These are phyloP conservation scores for Botryosphaeria dothidea DNA, from an alignment of 2,329 filamentous ascomycete species.

Conservation along the genomic window DNA sequence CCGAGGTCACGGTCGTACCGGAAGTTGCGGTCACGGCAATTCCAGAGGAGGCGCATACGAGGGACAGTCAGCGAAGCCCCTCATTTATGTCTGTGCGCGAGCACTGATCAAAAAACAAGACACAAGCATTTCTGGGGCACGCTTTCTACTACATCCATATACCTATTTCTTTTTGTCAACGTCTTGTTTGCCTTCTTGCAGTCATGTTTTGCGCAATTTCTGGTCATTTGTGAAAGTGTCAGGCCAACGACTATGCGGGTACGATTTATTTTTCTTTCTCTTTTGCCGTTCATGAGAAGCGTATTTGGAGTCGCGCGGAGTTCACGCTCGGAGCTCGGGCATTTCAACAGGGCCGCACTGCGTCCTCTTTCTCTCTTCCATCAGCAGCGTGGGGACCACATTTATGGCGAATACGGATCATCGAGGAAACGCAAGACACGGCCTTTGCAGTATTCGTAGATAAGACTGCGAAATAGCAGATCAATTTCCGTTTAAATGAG, in stretches of 20 bases:
- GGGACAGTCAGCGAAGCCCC: not conserved
- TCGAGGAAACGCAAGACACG: not conserved
- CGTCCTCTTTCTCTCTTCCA: not conserved
- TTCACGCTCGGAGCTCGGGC: not conserved
- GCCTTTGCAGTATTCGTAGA: not conserved
- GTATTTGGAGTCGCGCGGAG: not conserved
- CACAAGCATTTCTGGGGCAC: not conserved
- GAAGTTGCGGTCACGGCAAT: not conserved
- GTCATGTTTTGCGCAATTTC: constrained; percentile 1
- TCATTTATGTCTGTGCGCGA: not conserved
- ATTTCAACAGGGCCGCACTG: not conserved
- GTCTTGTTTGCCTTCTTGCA: not conserved
- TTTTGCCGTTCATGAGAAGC: not conserved
- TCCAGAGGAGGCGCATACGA: constrained; percentile 1
- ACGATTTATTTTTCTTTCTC: not conserved
- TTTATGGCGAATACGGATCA: not conserved
- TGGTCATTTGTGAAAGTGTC: not conserved
- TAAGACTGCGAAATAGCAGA: not conserved
- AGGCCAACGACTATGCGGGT: not conserved
- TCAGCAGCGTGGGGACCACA: not conserved
- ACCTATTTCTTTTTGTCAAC: not conserved
- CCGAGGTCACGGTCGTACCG: constrained; percentile 8
- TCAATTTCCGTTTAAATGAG: not conserved
- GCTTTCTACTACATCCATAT: not conserved
- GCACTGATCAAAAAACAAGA: not conserved